Evolutionary conservation across 306 rosid genomes (phyloP).

Genomic region (Trifolium dubium): DNA sequence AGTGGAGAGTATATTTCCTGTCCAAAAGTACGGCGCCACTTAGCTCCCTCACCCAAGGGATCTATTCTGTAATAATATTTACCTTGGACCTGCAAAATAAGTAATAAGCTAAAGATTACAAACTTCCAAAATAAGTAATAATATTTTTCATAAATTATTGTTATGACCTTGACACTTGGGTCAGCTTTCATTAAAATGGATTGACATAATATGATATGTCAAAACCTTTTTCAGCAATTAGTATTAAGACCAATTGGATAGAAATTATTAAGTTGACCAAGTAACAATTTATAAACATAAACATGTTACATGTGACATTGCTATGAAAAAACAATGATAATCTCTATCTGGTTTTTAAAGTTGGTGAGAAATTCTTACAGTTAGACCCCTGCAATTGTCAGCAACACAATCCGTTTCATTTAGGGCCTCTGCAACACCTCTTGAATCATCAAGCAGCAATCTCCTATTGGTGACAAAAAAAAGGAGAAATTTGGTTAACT

Average conservation of each 20-base stretch:
- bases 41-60: constrained; percentile 84
- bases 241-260: constrained; percentile 33
- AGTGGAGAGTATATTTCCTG: constrained; percentile 98
- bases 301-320: background rate
- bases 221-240: constrained; percentile 22
- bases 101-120: constrained; percentile 18
- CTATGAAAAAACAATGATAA: background rate
- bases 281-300: background rate
- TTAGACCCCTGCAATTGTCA: constrained; percentile 74
- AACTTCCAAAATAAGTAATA: background rate
- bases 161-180: background rate
- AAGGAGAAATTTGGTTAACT: constrained; percentile 11
- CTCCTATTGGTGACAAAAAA: constrained; percentile 64
- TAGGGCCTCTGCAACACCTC: constrained; percentile 90
- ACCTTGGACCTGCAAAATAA: constrained; percentile 75
- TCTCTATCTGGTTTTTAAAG: background rate
- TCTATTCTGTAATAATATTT: constrained; percentile 78
- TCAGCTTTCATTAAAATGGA: background rate
- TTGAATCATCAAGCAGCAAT: constrained; percentile 86
- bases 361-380: constrained; percentile 57
- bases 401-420: constrained; percentile 86
- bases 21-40: constrained; percentile 94
- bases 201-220: constrained; percentile 1
- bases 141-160: constrained; percentile 12
- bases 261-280: constrained; percentile 7